Conservation (phyloP, 2,329 filamentous ascomycete genomes). For the Colletotrichum simmondsii region DNA sequence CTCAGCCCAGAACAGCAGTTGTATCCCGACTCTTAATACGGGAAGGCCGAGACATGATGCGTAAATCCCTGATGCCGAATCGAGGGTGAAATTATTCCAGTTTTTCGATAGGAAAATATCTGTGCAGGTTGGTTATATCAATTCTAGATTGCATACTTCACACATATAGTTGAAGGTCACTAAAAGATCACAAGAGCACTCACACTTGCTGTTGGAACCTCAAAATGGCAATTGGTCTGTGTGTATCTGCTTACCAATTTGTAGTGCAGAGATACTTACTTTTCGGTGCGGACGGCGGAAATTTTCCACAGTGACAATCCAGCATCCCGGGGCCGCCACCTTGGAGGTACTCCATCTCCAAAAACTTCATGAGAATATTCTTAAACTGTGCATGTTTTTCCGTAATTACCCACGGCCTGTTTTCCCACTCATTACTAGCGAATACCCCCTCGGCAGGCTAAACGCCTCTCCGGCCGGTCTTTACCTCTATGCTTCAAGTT, state of each 20-base stretch:
- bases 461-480: background rate
- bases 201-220: background rate
- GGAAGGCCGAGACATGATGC: background rate
- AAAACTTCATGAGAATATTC: constrained; percentile 10
- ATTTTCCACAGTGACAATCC: constrained; percentile 29
- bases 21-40: background rate
- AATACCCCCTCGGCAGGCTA: background rate
- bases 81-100: background rate
- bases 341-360: background rate
- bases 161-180: background rate
- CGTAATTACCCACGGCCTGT: background rate
- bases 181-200: background rate
- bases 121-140: background rate
- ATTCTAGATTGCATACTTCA: background rate
- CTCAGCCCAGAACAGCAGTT: constrained; percentile 18
- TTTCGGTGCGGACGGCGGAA: constrained; percentile 23
- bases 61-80: background rate
- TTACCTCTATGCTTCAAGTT: background rate
- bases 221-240: constrained; percentile 16
- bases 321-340: constrained; percentile 21
- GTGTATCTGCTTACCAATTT: constrained; percentile 35
- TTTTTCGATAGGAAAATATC: background rate
- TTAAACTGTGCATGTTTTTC: background rate
- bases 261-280: constrained; percentile 16
- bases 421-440: background rate